Conservation (phyloP, 2,329 filamentous ascomycete genomes). For the Ceratocystis albifundus region DNA sequence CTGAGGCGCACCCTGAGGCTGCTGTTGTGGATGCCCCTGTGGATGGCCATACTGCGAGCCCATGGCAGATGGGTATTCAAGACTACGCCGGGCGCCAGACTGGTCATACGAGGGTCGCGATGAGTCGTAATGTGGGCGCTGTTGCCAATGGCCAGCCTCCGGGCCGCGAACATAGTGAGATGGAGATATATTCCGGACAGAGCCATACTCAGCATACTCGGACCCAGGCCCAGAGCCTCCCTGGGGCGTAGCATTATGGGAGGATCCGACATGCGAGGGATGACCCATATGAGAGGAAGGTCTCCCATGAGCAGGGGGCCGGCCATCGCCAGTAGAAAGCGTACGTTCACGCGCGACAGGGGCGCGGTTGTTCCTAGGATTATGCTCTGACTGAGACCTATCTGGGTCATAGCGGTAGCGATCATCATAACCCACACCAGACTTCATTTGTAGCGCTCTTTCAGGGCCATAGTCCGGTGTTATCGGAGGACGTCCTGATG, state of each 20-base stretch:
- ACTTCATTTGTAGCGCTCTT: slow-evolving; percentile 34
- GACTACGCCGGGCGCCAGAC: slow-evolving; percentile 27
- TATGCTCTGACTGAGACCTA: slow-evolving; percentile 15
- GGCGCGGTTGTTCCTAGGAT: slow-evolving; percentile 8
- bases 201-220: slow-evolving; percentile 13
- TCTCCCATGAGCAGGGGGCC: slow-evolving; percentile 12
- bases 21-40: slow-evolving; percentile 24
- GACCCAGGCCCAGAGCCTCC: not conserved
- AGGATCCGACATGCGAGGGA: not conserved
- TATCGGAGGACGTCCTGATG: slow-evolving; percentile 29
- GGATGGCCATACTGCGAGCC: slow-evolving; percentile 32
- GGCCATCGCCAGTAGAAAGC: slow-evolving; percentile 14
- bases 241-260: not conserved
- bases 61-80: slow-evolving; percentile 26
- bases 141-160: slow-evolving; percentile 19
- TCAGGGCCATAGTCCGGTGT: slow-evolving; percentile 44
- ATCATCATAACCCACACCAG: slow-evolving; percentile 38
- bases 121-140: slow-evolving; percentile 32
- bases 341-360: slow-evolving; percentile 11
- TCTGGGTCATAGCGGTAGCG: slow-evolving; percentile 38
- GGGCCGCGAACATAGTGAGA: slow-evolving; percentile 19
- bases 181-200: slow-evolving; percentile 18
- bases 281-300: not conserved
- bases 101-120: slow-evolving; percentile 35
- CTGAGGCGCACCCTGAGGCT: slow-evolving; percentile 24